Evolutionary conservation across 2,329 filamentous ascomycete species (phyloP).

Genomic region (Penicillium occitanis): DNA sequence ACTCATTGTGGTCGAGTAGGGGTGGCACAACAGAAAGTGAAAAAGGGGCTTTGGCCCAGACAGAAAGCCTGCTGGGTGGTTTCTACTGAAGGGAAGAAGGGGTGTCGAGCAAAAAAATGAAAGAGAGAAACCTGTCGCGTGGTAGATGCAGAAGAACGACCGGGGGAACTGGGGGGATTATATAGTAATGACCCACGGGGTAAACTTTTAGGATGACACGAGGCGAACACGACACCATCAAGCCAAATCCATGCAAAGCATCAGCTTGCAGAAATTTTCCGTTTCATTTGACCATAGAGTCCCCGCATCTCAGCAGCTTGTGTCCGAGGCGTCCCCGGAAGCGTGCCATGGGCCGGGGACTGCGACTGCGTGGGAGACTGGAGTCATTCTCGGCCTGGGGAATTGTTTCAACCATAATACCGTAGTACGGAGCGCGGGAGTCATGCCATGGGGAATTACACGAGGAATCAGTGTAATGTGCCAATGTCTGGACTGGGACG

Average conservation of each 20-base stretch:
- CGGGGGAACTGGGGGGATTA: constrained; percentile 13
- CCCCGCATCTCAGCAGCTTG: constrained; percentile 13
- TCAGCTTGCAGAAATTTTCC: constrained; percentile 10
- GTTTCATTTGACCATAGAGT: constrained; percentile 2
- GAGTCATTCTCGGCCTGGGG: constrained; percentile 17
- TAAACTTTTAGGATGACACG: neutral
- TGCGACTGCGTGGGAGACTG: neutral
- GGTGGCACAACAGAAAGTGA: neutral
- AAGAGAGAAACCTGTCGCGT: neutral
- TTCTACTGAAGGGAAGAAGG: neutral
- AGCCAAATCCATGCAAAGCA: constrained; percentile 1
- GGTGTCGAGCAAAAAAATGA: neutral
- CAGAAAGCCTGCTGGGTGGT: constrained; percentile 1
- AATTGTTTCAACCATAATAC: neutral
- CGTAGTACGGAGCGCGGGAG: neutral
- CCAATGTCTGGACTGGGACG: constrained; percentile 1
- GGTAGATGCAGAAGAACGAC: neutral
- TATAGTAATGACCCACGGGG: constrained; percentile 10
- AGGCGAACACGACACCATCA: neutral
- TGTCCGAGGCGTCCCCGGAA: constrained; percentile 12
- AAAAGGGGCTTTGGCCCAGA: neutral
- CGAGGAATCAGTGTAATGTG: neutral
- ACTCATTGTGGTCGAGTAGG: constrained; percentile 12
- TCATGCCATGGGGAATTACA: neutral
- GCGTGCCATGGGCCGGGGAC: constrained; percentile 17